Base-by-base conservation (phyloP, 345 rosid species). In the Isatis tinctoria region DNA sequence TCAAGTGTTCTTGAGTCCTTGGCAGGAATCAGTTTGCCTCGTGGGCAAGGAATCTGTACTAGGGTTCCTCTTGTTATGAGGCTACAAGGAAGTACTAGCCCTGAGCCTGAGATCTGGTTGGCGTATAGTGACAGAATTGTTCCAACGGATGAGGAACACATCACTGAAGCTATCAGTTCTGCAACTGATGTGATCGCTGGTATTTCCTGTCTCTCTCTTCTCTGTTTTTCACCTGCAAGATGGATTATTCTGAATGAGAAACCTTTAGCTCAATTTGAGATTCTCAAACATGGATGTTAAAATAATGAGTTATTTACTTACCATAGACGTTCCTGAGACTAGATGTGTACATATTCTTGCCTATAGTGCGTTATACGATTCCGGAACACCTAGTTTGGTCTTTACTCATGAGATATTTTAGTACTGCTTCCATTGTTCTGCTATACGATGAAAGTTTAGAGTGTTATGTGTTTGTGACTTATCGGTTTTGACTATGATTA, bases 1-100 rank as follows among this genome's bases (percentile, higher is more conserved):
- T 87, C 86, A 0, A 87, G 89, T 35, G 87, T 87, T 20, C 86
- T 85, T 0, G 89, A 87, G 58, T 87, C 92, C 0, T 72, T 87
- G 0, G 87, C 89, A 2, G 87, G 88, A 5, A 85, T 87, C 57
- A 80, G 74, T 76, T 82, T 84, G 27, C 85, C 83, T 3, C 83
- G 81, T 13, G 81, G 78, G 0, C 74, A 80, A 82, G 87, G 88
- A 0, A 85, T 81, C 12, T 85, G 87, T 61, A 87, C 92, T 10
- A 61, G 89, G 37, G 86, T 85, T 0, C 89, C 91, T 6, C 85
- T 85, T 30, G 73, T 87, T 0, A 83, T 85, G 88, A 74, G 86
- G 57, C 82, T 85, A 11, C 87, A 87, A 39, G 28, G 68, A 24
- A 72, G 74, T 8, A 4, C 53, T 0, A 14, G 13, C 11, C 67